Conservation (phyloP, 768 basidiomycete species). For the Termitomyces sp. region DNA sequence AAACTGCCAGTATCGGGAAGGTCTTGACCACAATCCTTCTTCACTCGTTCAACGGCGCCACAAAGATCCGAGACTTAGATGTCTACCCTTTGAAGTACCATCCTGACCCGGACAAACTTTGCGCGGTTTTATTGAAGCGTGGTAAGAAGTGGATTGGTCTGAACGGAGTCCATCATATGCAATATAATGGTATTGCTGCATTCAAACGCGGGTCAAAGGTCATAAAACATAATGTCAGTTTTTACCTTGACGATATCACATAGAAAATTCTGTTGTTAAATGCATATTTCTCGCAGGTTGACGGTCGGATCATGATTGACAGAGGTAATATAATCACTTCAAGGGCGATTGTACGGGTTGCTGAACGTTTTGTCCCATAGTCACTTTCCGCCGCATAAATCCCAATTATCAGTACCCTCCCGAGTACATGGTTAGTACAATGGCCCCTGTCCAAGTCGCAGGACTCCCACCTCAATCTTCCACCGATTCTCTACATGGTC, state of each 20-base stretch:
- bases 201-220: conserved; percentile 29
- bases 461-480: background rate
- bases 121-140: conserved; percentile 36
- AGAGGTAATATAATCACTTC: conserved; percentile 30
- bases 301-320: conserved; percentile 61
- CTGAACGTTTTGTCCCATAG: conserved; percentile 14
- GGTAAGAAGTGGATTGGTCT: conserved; percentile 55
- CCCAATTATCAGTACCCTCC: conserved; percentile 45
- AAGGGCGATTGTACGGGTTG: background rate
- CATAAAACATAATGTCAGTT: conserved; percentile 48
- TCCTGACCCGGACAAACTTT: conserved; percentile 37
- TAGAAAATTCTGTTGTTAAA: background rate
- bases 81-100: conserved; percentile 55
- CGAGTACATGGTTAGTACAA: background rate
- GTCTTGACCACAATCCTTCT: conserved; percentile 39
- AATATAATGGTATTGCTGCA: conserved; percentile 52
- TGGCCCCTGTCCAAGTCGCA: background rate
- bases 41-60: conserved; percentile 43
- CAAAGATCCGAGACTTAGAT: conserved; percentile 46
- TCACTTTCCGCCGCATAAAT: conserved; percentile 51
- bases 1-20: conserved; percentile 35
- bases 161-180: conserved; percentile 53
- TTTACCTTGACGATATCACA: background rate
- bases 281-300: conserved; percentile 32
- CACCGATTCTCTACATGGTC: background rate